A percentile compares a stretch with the other conserved stretches of the same genome.
Conservation (phyloP, 768 basidiomycete genomes). For the Boletus speciosus region DNA sequence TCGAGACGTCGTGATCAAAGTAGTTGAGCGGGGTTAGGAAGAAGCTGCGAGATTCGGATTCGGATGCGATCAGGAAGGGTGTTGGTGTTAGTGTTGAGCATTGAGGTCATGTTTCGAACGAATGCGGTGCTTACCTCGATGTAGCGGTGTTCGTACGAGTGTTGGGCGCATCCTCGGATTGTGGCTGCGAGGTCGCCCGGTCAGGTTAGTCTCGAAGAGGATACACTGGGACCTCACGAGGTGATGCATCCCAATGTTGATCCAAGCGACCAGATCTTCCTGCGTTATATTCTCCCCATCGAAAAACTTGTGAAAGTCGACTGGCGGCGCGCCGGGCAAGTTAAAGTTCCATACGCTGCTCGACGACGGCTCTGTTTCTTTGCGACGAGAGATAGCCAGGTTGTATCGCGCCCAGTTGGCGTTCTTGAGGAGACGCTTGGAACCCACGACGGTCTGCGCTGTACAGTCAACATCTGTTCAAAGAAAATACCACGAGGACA, state of each 20-base stretch:
- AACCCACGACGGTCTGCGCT: constrained; percentile 51
- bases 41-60: constrained; percentile 36
- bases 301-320: constrained; percentile 62
- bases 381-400: constrained; percentile 52
- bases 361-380: constrained; percentile 59
- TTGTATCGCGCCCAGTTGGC: constrained; percentile 67
- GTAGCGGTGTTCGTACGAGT: constrained; percentile 55
- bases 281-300: constrained; percentile 62
- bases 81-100: neutral
- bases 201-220: neutral
- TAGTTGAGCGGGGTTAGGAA: constrained; percentile 61
- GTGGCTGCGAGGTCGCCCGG: constrained; percentile 36
- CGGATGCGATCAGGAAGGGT: neutral
- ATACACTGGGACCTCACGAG: constrained; percentile 33
- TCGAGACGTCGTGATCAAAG: constrained; percentile 60
- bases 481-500: neutral
- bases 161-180: constrained; percentile 62
- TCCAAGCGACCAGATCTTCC: constrained; percentile 63
- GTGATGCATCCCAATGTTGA: constrained; percentile 68
- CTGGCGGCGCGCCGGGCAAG: constrained; percentile 51
- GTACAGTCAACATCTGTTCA: neutral
- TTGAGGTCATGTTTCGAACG: neutral
- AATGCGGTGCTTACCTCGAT: constrained; percentile 39
- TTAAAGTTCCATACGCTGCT: constrained; percentile 63
- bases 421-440: constrained; percentile 57